Evolutionary conservation across 139 green algal genomes (phyloP), one percentile per base, ranked within the genome.

Genomic region (Chlorella vulgaris): DNA sequence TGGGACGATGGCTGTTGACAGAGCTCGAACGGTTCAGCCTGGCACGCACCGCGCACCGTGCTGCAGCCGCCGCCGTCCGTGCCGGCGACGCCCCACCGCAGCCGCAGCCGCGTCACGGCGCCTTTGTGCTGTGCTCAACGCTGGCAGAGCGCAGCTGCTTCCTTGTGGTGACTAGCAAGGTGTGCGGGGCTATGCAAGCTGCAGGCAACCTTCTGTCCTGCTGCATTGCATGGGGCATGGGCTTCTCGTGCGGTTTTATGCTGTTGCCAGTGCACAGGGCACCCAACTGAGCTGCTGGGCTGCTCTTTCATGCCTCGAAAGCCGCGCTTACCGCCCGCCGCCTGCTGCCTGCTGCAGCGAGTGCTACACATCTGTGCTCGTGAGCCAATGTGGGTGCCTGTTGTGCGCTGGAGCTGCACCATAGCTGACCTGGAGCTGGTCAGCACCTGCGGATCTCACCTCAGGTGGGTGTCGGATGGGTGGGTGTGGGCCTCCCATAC

Each of bases 1-100:
- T 89, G 63, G 86, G 86, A 1, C 58, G 86, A 40, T 84, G 62
- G 47, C 68, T 91, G 81, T 69, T 91, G 47, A 21, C n/a, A 1
- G 80, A 83, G 51, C 29, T 91, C 42, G 69, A 81, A n/a, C 62
- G 62, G 1, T 22, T 33, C 18, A 62, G 70, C 70, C n/a, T 50
- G 70, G 70, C 19, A 21, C 70, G 42, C 70, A 19, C 8, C 35
- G 15, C 33, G 19, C 43, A n/a, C 38, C 10, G 26, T 4, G 31
- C 38, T 39, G 26, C 67, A 28, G 15, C 67, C 24, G 53, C 73
- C 10, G 38, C 19, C 18, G 19, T n/a, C n/a, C 29, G 2, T 33
- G 13, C 33, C 26, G 58, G 33, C 22, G 38, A 7, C 26, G 31
- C 22, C 0, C 22, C 42, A n/a, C 53, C 21, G 61, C n/a, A 10